Evolutionary conservation across 2,329 filamentous ascomycete species (phyloP).

Genomic region (Exophiala aquamarina): DNA sequence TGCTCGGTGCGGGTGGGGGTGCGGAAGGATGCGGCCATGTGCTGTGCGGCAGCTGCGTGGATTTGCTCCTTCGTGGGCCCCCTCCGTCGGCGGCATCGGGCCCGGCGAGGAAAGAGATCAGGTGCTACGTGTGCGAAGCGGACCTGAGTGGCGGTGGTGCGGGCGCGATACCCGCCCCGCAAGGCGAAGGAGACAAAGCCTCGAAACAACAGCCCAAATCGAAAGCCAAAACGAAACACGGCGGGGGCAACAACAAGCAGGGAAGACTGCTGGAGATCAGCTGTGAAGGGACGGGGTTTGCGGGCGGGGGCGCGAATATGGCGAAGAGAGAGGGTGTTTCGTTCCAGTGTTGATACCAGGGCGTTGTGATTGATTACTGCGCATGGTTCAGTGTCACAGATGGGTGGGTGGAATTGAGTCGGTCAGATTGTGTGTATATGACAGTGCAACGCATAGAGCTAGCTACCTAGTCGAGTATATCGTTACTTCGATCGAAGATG

Average conservation of each 20-base stretch:
- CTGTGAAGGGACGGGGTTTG: constrained; percentile 90
- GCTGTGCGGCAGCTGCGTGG: constrained; percentile 78
- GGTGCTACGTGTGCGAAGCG: constrained; percentile 85
- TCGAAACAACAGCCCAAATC: too few species aligned
- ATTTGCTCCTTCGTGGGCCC: constrained; percentile 71
- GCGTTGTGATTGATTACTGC: too few species aligned
- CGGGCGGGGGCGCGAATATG: constrained; percentile 78
- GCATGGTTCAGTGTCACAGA: too few species aligned
- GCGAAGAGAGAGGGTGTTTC: constrained; percentile 76
- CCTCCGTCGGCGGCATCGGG: neutral
- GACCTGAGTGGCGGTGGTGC: constrained; percentile 57
- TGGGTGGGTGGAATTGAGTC: too few species aligned
- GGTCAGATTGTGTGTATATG: too few species aligned
- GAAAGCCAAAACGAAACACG: constrained; percentile 35
- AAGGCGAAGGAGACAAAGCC: too few species aligned
- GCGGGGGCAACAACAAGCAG: constrained; percentile 41
- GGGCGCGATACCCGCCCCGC: too few species aligned
- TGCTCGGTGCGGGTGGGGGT: constrained; percentile 68
- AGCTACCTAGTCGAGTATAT: too few species aligned
- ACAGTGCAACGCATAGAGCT: too few species aligned
- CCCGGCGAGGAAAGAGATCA: constrained; percentile 38
- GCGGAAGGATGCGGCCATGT: constrained; percentile 72
- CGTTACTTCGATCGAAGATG: too few species aligned
- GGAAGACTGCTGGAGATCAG: constrained; percentile 76
- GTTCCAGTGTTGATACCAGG: constrained; percentile 67